These are phyloP conservation scores for Claviceps citrina DNA, from an alignment of 2,329 filamentous ascomycete species.

Conservation along the genomic window DNA sequence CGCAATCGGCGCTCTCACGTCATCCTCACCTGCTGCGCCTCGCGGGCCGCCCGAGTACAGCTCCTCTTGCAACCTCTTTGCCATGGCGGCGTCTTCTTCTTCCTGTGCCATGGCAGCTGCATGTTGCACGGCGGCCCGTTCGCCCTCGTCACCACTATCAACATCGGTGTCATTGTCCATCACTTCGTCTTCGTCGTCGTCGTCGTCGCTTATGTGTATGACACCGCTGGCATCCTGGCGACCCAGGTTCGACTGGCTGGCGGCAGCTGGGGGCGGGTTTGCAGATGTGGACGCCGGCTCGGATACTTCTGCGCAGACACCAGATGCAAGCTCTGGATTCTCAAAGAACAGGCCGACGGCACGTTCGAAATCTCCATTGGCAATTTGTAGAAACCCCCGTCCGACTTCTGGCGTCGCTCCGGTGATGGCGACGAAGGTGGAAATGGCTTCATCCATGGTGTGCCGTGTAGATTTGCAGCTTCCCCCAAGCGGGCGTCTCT, in stretches of 20 bases:
- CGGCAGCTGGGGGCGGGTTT: slow-evolving; percentile 16
- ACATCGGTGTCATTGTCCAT: slow-evolving; percentile 20
- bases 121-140: slow-evolving; percentile 24
- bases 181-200: slow-evolving; percentile 33
- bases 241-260: slow-evolving; percentile 14
- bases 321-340: slow-evolving; percentile 53
- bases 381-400: slow-evolving; percentile 66
- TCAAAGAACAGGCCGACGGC: slow-evolving; percentile 85
- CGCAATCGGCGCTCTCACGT: slow-evolving; percentile 76
- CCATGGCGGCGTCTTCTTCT: slow-evolving; percentile 89
- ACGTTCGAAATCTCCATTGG: slow-evolving; percentile 70
- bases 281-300: slow-evolving; percentile 7
- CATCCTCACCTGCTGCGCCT: slow-evolving; percentile 34
- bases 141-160: slow-evolving; percentile 23
- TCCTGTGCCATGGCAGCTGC: slow-evolving; percentile 37
- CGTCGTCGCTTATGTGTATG: slow-evolving; percentile 65
- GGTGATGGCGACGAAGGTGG: slow-evolving; percentile 70
- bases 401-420: slow-evolving; percentile 59
- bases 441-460: slow-evolving; percentile 56
- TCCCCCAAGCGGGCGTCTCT: too few relatives aligned
- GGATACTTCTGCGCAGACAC: slow-evolving; percentile 19
- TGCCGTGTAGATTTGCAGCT: too few relatives aligned
- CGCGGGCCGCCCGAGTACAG: slow-evolving; percentile 48
- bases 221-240: slow-evolving; percentile 23
- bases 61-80: slow-evolving; percentile 79